Percentiles rank a stretch among this genome's conserved stretches.
Evolutionary conservation across 2,329 filamentous ascomycete genomes (phyloP).

Genomic region (Fusarium sublunatum): DNA sequence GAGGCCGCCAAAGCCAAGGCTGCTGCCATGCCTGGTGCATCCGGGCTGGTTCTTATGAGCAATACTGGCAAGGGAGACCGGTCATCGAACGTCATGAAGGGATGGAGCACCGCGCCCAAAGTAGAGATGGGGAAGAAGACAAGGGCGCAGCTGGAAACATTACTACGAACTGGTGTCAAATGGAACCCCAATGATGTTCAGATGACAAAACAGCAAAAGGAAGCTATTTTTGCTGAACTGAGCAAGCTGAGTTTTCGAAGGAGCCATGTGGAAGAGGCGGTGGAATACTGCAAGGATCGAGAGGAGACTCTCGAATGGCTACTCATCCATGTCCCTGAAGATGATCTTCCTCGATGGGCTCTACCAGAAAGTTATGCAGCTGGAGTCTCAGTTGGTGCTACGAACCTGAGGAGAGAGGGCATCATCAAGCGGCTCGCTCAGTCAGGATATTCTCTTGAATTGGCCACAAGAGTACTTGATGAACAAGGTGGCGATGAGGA

Average conservation of each 20-base stretch:
- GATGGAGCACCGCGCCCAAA: constrained; percentile 87
- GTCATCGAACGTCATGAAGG: constrained; percentile 67
- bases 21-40: constrained; percentile 69
- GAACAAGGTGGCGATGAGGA: constrained; percentile 77
- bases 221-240: constrained; percentile 76
- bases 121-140: constrained; percentile 92
- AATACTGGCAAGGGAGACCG: constrained; percentile 52
- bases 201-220: constrained; percentile 69
- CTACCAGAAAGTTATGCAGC: constrained; percentile 92
- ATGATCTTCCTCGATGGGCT: constrained; percentile 93
- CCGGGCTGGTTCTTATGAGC: constrained; percentile 65
- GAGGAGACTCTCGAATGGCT: constrained; percentile 97
- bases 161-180: constrained; percentile 80
- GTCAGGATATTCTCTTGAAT: constrained; percentile 85
- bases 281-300: constrained; percentile 86
- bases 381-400: constrained; percentile 86
- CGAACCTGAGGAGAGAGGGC: constrained; percentile 82
- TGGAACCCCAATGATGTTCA: constrained; percentile 87
- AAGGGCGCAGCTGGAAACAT: constrained; percentile 79
- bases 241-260: constrained; percentile 84
- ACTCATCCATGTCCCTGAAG: constrained; percentile 94
- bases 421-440: constrained; percentile 84
- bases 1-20: constrained; percentile 76
- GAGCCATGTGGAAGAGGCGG: constrained; percentile 90
- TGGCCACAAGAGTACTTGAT: constrained; percentile 83